Base-by-base conservation (phyloP, 768 basidiomycete genomes). In the Polyporus arcularius region DNA sequence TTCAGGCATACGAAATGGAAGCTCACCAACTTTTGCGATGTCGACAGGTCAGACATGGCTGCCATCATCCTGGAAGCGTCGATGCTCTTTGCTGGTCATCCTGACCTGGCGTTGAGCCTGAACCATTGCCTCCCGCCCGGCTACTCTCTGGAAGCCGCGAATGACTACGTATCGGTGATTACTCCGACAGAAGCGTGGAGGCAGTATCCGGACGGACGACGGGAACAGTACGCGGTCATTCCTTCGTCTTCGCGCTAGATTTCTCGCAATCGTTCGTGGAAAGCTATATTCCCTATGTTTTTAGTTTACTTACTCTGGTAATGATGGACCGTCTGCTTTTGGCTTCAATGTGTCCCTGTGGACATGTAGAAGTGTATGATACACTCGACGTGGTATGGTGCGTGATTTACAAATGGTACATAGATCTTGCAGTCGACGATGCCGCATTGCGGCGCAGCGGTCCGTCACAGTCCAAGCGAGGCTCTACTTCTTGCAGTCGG, bases 401-500 rank as follows among this genome's bases (percentile, higher is more conserved):
- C 35, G 35, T 35, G 35, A 3, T 35, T 35, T 35, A 35, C 35
- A 35, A 3, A 35, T 35, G 11, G 11, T 35, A 35, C 35, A 35
- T 6, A 7, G 35, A 7, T 35, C 7, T 35, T 35, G 6, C 7
- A 35, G 21, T 26, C 11, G 35, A 11, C 35, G 35, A 35, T 35
- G 35, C 7, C 35, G 35, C 11, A 11, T 6, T 35, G 11, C 11
- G 7, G 35, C 6, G 35, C 35, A 35, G 11, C 7, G 11, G 11
- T 35, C 35, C 6, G 11, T 35, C 35, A 1, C 35, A 35, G 35
- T 35, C 35, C 35, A 35, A 35, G 35, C 35, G 35, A 35, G 35
- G 35, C 1, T 43, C 42, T 48, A 28, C 40, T 38, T 42, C 55
- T 70, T 70, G 57, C 76, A 76, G 38, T 66, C 67, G 30, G 61